Percentiles rank a stretch among this genome's conserved stretches.
phyloP scores from a whole-genome alignment of 805 yeast species.

The Lachancea sp. region DNA sequence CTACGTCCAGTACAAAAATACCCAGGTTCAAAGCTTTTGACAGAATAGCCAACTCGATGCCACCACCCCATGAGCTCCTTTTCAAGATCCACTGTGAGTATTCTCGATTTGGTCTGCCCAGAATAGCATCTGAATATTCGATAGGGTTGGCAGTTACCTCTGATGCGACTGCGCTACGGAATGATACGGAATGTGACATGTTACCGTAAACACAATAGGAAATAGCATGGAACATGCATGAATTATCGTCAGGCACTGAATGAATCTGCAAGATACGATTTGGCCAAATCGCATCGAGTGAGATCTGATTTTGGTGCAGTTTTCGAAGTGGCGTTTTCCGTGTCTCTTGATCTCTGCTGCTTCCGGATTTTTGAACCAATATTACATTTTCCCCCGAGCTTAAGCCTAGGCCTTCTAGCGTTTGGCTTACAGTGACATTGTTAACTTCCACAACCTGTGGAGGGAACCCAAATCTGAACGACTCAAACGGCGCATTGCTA shows the following conservation, averaged over 20 bases:
- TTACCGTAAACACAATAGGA: slow-evolving; percentile 44
- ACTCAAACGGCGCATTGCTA: slow-evolving; percentile 10
- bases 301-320: slow-evolving; percentile 7
- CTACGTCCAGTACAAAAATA: slow-evolving; percentile 59
- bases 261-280: slow-evolving; percentile 38
- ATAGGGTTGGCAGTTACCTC: slow-evolving; percentile 39
- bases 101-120: slow-evolving; percentile 44
- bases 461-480: slow-evolving; percentile 54
- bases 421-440: slow-evolving; percentile 11
- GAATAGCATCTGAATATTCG: slow-evolving; percentile 48
- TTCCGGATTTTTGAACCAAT: slow-evolving; percentile 23
- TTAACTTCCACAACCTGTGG: slow-evolving; percentile 41
- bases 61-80: slow-evolving; percentile 75
- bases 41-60: slow-evolving; percentile 63
- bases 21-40: slow-evolving; percentile 45
- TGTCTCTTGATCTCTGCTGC: background rate
- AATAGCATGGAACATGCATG: slow-evolving; percentile 67
- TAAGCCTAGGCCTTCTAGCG: slow-evolving; percentile 41
- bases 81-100: slow-evolving; percentile 57
- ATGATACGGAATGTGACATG: slow-evolving; percentile 39
- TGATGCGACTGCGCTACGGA: slow-evolving; percentile 48
- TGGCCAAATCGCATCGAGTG: slow-evolving; percentile 7
- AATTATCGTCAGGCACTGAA: slow-evolving; percentile 68
- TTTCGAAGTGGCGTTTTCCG: background rate
- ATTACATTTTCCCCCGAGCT: slow-evolving; percentile 54